These are phyloP conservation scores for Penicillium samsonianum DNA, from an alignment of 495 filamentous ascomycete species.

Conservation along the genomic window DNA sequence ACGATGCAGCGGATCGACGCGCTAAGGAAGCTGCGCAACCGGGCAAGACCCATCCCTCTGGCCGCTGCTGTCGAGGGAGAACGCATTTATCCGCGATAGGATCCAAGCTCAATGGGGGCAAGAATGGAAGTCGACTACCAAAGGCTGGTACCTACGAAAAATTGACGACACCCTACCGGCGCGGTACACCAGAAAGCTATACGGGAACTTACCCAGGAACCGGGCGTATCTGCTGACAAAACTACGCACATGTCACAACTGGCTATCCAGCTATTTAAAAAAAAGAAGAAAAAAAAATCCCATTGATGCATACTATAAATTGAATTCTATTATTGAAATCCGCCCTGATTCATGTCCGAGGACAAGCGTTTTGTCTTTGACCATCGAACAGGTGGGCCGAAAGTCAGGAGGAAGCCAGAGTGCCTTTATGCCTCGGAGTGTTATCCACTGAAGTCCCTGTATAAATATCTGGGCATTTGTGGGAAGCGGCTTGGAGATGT, in stretches of 20 bases:
- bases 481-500: too few species aligned
- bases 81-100: background rate
- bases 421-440: too few species aligned
- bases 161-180: slow-evolving; percentile 3
- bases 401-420: too few species aligned
- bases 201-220: background rate
- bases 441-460: too few species aligned
- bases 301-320: too few species aligned
- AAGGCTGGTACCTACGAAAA: slow-evolving; percentile 7
- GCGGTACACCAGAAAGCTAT: slow-evolving; percentile 3
- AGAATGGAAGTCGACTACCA: background rate
- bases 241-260: slow-evolving; percentile 4
- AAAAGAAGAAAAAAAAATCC: too few species aligned
- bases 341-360: too few species aligned
- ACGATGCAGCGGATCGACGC: slow-evolving; percentile 1
- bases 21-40: slow-evolving; percentile 6
- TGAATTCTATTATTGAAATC: too few species aligned
- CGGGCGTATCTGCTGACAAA: slow-evolving; percentile 6
- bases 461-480: too few species aligned
- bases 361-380: too few species aligned
- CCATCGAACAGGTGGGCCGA: too few species aligned
- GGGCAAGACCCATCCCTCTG: slow-evolving; percentile 4
- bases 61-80: slow-evolving; percentile 6
- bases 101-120: background rate
- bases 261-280: slow-evolving; percentile 2